phyloP scores from a whole-genome alignment of 345 rosid species.

The Kandelia obovata region DNA sequence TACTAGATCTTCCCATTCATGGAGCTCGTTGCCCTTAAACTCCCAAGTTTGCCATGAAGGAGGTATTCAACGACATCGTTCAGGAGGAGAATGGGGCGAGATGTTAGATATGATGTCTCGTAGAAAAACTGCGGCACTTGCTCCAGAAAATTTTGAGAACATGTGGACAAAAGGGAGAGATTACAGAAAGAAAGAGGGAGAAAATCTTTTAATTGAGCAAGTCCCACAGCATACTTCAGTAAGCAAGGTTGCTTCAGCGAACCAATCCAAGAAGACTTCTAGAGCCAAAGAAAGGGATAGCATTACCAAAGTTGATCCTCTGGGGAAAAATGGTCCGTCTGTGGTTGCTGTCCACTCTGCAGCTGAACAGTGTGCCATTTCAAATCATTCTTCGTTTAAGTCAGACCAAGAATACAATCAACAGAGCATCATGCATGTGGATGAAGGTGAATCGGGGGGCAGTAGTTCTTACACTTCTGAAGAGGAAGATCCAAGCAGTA shows the following conservation, averaged over 20 bases:
- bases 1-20: conserved; percentile 63
- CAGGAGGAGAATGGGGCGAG: conserved; percentile 80
- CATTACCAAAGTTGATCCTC: conserved; percentile 23
- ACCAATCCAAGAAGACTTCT: conserved; percentile 21
- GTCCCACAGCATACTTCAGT: conserved; percentile 34
- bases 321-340: conserved; percentile 23
- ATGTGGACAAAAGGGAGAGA: conserved; percentile 98
- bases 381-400: conserved; percentile 33
- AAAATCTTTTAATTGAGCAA: conserved; percentile 36
- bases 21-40: conserved; percentile 58
- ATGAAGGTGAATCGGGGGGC: conserved; percentile 49
- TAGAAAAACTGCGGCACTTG: conserved; percentile 82
- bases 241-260: conserved; percentile 30
- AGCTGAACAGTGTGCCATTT: conserved; percentile 23
- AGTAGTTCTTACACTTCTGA: conserved; percentile 69
- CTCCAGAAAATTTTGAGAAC: conserved; percentile 94
- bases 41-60: conserved; percentile 42
- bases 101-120: conserved; percentile 72
- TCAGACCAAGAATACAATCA: conserved; percentile 54
- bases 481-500: conserved; percentile 63
- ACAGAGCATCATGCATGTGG: conserved; percentile 24
- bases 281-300: conserved; percentile 33
- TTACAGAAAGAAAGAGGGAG: conserved; percentile 54
- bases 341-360: conserved; percentile 16
- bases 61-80: conserved; percentile 40